Percentiles rank a stretch among this genome's conserved stretches.
phyloP scores from a whole-genome alignment of 495 filamentous ascomycete genomes.

The Lophium mytilinum region DNA sequence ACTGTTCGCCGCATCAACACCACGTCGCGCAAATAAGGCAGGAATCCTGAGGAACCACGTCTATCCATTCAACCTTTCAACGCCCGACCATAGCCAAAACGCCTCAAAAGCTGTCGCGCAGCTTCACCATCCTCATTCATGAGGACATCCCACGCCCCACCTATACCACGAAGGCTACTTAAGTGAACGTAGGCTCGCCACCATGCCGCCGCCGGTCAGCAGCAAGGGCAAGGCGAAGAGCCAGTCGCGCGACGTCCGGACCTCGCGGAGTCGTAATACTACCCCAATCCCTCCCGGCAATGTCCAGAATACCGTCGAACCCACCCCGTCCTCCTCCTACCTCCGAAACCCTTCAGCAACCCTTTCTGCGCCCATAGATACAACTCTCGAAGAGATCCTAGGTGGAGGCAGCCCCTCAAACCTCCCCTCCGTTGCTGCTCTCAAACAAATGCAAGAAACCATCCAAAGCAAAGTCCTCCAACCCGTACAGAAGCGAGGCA shows the following conservation, averaged over 20 bases:
- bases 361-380: conserved; percentile 12
- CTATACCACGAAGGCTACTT: background rate
- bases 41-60: too few relatives aligned
- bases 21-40: too few relatives aligned
- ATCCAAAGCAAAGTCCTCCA: conserved; percentile 22
- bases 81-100: too few relatives aligned
- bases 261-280: conserved; percentile 29
- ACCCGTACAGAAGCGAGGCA: conserved; percentile 9
- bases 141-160: background rate
- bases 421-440: conserved; percentile 17
- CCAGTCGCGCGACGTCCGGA: conserved; percentile 11
- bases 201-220: conserved; percentile 22
- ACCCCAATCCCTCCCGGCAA: conserved; percentile 25
- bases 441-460: conserved; percentile 24
- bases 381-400: conserved; percentile 25
- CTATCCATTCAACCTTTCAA: too few relatives aligned
- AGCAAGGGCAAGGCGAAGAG: conserved; percentile 25
- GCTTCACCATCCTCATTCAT: too few relatives aligned
- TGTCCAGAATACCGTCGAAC: conserved; percentile 20
- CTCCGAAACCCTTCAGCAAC: conserved; percentile 15
- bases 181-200: background rate
- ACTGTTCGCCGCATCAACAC: too few relatives aligned
- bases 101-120: too few relatives aligned
- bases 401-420: conserved; percentile 12
- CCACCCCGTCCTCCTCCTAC: conserved; percentile 16